Base-by-base conservation (phyloP, 2,329 filamentous ascomycete species). In the Teratosphaeria viscida region DNA sequence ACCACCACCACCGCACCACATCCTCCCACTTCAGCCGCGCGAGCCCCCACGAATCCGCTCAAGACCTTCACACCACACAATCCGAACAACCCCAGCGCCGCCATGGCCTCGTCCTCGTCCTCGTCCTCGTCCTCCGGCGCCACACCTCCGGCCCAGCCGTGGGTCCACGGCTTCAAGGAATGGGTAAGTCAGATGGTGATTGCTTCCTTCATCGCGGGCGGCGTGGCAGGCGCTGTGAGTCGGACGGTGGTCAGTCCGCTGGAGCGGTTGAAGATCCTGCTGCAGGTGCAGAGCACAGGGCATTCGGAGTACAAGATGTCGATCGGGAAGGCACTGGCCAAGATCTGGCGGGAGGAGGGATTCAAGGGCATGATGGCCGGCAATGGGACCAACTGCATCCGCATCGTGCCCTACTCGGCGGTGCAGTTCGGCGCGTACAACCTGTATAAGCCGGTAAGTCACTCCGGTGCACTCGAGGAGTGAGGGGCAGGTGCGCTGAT, bases 361-460 rank as follows among this genome's bases (percentile, higher is more conserved):
- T 97, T 92, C 90, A 86, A 85, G 73, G 94, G 94, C 0, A 95
- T 97, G 75, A 95, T 99, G 92, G 85, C 91, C 66, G 94, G 94
- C 57, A 99, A 99, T 73, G 94, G 94, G 64, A 96, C 92, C 62
- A 99, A 99, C 75, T 99, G 94, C 80, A 90, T 99, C 69, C 89
- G 94, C 63, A 99, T 99, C 66, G 90, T 99, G 57, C 94, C 94
- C 4, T 99, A 99, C 75, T 97, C 92, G 56, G 94, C 94, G 11
- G 94, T 97, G 49, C 94, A 99, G 72, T 99, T 99, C 75, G 92
- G 92, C 67, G 95, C 91, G 72, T 99, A 97, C 79, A 97, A 95
- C 73, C 85, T 97, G 66, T 99, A 99, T 77, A 96, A 95, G 76
- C 83, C 85, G 77, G 92, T 95, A 78, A 73, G 86, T 77, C 34